Conservation (phyloP, 768 basidiomycete species). For the Boletellus emodensis region DNA sequence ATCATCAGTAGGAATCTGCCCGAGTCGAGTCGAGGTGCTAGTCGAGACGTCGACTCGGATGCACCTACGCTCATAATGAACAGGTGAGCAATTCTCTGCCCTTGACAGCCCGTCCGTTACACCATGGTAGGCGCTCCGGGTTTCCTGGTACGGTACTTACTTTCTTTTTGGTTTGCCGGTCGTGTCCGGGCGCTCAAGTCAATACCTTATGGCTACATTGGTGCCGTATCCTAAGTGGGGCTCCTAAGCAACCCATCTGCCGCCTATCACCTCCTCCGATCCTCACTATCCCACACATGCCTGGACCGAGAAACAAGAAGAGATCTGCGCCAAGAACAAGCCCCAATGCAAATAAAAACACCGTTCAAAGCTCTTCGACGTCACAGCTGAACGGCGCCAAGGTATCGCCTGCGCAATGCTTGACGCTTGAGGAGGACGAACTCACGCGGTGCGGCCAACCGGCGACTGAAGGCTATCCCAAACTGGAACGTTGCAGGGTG, state of each 20-base stretch:
- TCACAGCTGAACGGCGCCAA: neutral
- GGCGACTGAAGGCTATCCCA: slow-evolving; percentile 20
- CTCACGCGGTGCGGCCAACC: slow-evolving; percentile 19
- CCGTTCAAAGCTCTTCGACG: neutral
- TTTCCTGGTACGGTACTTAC: too few species aligned
- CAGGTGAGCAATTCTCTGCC: too few species aligned
- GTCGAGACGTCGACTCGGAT: too few species aligned
- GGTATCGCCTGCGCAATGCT: slow-evolving; percentile 3
- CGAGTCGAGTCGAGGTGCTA: too few species aligned
- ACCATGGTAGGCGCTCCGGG: too few species aligned
- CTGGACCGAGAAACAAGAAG: neutral
- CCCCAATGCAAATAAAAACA: neutral
- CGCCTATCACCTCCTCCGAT: neutral
- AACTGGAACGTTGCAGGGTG: slow-evolving; percentile 17
- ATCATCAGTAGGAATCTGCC: neutral
- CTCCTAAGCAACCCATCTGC: neutral
- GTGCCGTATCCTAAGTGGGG: neutral
- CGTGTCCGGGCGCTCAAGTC: neutral
- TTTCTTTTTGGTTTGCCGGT: neutral
- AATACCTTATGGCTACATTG: too few species aligned
- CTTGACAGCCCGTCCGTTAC: too few species aligned
- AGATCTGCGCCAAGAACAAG: neutral
- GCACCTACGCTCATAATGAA: too few species aligned
- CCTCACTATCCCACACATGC: neutral
- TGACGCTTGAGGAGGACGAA: slow-evolving; percentile 24